phyloP scores from a whole-genome alignment of 2,329 filamentous ascomycete genomes.

The Dothideomycetes sp. region DNA sequence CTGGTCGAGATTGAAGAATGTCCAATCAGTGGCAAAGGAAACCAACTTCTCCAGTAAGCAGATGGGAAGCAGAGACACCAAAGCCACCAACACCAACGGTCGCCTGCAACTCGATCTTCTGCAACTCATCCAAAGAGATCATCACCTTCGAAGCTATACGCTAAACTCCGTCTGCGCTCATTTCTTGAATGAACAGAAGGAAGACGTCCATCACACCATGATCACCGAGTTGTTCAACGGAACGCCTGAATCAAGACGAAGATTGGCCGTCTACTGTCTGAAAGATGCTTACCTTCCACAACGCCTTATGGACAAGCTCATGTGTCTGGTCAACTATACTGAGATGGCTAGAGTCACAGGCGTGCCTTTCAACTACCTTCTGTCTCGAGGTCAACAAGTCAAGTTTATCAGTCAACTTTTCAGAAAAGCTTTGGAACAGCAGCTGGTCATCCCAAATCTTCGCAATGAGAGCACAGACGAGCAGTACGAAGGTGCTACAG shows the following conservation, averaged over 20 bases:
- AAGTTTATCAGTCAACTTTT: slow-evolving; percentile 97
- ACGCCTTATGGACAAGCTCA: slow-evolving; percentile 90
- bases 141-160: slow-evolving; percentile 93
- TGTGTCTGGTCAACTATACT: slow-evolving; percentile 97
- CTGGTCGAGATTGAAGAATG: slow-evolving; percentile 69
- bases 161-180: slow-evolving; percentile 93
- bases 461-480: slow-evolving; percentile 62
- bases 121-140: slow-evolving; percentile 89
- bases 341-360: slow-evolving; percentile 99
- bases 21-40: slow-evolving; percentile 63
- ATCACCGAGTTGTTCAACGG: slow-evolving; percentile 98
- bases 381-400: slow-evolving; percentile 89
- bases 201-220: slow-evolving; percentile 98
- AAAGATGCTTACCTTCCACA: slow-evolving; percentile 97
- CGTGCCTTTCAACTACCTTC: slow-evolving; percentile 89
- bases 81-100: slow-evolving; percentile 88
- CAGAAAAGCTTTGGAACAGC: slow-evolving; percentile 85
- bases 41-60: slow-evolving; percentile 95
- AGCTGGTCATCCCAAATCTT: slow-evolving; percentile 86
- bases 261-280: slow-evolving; percentile 88
- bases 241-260: slow-evolving; percentile 80
- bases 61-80: slow-evolving; percentile 92
- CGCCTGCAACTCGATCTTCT: slow-evolving; percentile 85
- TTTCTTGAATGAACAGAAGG: slow-evolving; percentile 93
- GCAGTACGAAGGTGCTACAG: slow-evolving; percentile 94